Evolutionary conservation across 2,329 filamentous ascomycete species (phyloP).

Genomic region (Zymoseptoria passerinii): DNA sequence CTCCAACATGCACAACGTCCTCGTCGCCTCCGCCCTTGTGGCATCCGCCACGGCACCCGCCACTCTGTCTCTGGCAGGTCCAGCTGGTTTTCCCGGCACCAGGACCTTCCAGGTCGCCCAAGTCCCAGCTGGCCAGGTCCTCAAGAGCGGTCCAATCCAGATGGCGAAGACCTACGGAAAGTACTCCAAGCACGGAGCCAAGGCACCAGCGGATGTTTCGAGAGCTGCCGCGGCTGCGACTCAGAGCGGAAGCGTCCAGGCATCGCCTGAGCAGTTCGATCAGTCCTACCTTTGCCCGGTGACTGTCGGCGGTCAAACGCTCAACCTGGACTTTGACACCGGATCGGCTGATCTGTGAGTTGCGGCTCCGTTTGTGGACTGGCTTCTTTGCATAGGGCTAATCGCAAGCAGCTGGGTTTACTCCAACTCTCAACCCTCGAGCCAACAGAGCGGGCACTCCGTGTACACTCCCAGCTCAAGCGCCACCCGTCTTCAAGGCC

Average conservation of each 20-base stretch:
- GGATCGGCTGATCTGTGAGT: constrained; percentile 58
- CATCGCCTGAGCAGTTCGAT: constrained; percentile 34
- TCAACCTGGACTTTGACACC: constrained; percentile 65
- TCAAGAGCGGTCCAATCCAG: constrained; percentile 2
- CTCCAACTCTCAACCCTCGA: constrained; percentile 47
- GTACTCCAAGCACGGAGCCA: constrained; percentile 25
- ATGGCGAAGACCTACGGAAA: constrained; percentile 34
- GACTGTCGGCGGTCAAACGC: constrained; percentile 52
- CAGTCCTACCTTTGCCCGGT: constrained; percentile 45
- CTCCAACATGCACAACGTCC: constrained; percentile 24
- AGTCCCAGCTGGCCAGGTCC: constrained; percentile 21
- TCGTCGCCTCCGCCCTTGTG: constrained; percentile 22
- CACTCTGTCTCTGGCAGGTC: constrained; percentile 23
- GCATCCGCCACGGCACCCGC: constrained; percentile 25
- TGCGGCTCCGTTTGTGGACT: neutral
- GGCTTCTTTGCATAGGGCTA: neutral
- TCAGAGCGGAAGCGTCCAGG: constrained; percentile 32
- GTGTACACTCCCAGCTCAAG: constrained; percentile 47
- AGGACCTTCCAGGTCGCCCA: constrained; percentile 25
- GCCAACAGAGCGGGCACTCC: constrained; percentile 46
- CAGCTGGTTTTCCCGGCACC: constrained; percentile 20
- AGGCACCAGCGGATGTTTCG: constrained; percentile 21
- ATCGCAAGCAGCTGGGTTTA: constrained; percentile 52
- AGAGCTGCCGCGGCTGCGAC: constrained; percentile 29
- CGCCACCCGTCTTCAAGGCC: constrained; percentile 29